These are phyloP conservation scores for Esteya vermicola DNA, from an alignment of 2,329 filamentous ascomycete species.

Conservation along the genomic window DNA sequence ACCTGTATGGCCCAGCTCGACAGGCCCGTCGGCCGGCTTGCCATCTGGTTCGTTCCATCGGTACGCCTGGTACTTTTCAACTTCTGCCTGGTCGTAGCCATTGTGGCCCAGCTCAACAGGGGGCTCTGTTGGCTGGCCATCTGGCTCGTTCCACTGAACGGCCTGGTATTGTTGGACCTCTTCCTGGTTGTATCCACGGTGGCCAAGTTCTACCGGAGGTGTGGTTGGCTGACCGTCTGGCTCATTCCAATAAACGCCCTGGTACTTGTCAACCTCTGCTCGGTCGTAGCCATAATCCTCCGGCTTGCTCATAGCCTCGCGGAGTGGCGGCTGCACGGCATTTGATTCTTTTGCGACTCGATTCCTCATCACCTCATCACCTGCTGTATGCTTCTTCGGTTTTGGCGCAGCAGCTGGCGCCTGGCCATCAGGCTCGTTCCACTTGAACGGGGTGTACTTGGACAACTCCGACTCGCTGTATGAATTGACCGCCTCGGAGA, in stretches of 20 bases:
- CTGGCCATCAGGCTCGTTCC: not conserved
- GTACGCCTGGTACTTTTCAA: constrained; percentile 11
- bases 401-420: not conserved
- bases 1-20: constrained; percentile 7
- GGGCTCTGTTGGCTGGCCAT: constrained; percentile 11
- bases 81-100: constrained; percentile 11
- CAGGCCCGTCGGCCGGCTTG: constrained; percentile 5
- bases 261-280: not conserved
- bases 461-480: constrained; percentile 8
- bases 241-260: constrained; percentile 8
- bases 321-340: too few species aligned
- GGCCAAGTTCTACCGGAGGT: not conserved
- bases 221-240: constrained; percentile 11
- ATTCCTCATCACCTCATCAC: not conserved
- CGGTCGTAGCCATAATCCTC: not conserved
- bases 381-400: not conserved
- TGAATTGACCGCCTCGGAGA: not conserved
- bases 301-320: too few species aligned
- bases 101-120: constrained; percentile 11
- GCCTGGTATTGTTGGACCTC: constrained; percentile 14
- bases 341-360: too few species aligned
- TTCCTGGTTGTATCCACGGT: constrained; percentile 6
- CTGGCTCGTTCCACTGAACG: constrained; percentile 19
- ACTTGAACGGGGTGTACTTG: not conserved
- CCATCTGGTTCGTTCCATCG: constrained; percentile 13